A percentile compares a stretch with the other conserved stretches of the same genome.
phyloP scores from a whole-genome alignment of 2,329 filamentous ascomycete genomes.

The Botryotinia narcissicola region DNA sequence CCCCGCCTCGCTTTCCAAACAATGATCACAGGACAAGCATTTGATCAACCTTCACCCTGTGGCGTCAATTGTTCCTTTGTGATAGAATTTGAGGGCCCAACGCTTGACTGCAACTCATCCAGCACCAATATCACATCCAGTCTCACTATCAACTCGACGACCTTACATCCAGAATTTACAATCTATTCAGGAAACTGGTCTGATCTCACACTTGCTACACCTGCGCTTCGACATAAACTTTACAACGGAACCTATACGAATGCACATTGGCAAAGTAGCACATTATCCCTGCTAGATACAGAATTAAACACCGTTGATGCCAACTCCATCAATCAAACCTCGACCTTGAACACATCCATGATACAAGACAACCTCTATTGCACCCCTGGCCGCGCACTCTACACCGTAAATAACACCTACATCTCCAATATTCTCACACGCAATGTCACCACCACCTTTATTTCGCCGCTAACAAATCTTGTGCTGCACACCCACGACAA shows the following conservation, averaged over 20 bases:
- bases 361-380: conserved; percentile 23
- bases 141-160: background rate
- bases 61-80: conserved; percentile 28
- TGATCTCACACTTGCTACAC: background rate
- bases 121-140: background rate
- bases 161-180: background rate
- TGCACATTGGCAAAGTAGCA: conserved; percentile 3
- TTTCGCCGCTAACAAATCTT: conserved; percentile 20
- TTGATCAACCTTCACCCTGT: conserved; percentile 26
- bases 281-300: background rate
- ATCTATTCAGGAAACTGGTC: conserved; percentile 12
- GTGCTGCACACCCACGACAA: conserved; percentile 11
- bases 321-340: background rate
- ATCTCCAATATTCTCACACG: conserved; percentile 21
- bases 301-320: background rate
- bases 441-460: conserved; percentile 16
- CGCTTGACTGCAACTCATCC: conserved; percentile 22
- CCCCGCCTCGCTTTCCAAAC: conserved; percentile 25
- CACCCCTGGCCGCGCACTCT: conserved; percentile 24
- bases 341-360: background rate
- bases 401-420: conserved; percentile 26
- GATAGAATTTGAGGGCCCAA: conserved; percentile 26
- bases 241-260: background rate
- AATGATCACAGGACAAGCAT: conserved; percentile 23
- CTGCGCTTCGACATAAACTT: background rate